Base-by-base conservation (phyloP, 2,329 filamentous ascomycete genomes). In the Cercospora sesami region DNA sequence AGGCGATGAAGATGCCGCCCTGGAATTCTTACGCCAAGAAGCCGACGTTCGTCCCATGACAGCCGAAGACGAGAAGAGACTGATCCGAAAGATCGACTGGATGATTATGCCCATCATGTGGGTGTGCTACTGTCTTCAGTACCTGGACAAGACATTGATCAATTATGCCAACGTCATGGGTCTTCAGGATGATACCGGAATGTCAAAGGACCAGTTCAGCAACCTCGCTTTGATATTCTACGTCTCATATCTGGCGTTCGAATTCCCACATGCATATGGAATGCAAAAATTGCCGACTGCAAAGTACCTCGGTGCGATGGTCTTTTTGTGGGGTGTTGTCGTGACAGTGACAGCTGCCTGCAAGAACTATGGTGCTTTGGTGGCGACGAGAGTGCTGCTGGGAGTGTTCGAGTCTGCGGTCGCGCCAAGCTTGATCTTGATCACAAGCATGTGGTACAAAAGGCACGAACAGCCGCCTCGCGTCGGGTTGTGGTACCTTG, bases 401-500 rank as follows among this genome's bases (percentile, higher is more conserved):
- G 86, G 86, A 14, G 81, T 81, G 53, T 86, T 86, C 66, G 86
- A 88, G 73, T 80, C 83, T 12, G 83, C 82, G 7, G 82, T 87
- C 9, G 83, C 84, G 0, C 86, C 86, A 0, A 82, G 82, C 21
- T 81, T 88, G 63, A 84, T 86, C 48, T 79, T 87, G 14, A 83
- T 87, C 64, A 86, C 85, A 0, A 80, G 81, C 4, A 85, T 85
- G 80, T 77, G 75, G 74, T 78, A 78, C 69, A 76, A 75, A 55
- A 67, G 72, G 31, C 30, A 70, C 31, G 87, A 91, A 73, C 89
- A 91, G 76, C 87, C 88, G 0, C 76, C 89, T 28, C 83, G 89
- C 0, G 84, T 90, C 3, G 87, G 87, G 0, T 84, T 84, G n/a
- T 91, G 89, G 89, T 91, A 91, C 71, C 82, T 86, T 4, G 89